Percentiles rank a stretch among this genome's conserved stretches.
Evolutionary conservation across 129 eudicot species (phyloP).

Genomic region (Lactuca sativa): DNA sequence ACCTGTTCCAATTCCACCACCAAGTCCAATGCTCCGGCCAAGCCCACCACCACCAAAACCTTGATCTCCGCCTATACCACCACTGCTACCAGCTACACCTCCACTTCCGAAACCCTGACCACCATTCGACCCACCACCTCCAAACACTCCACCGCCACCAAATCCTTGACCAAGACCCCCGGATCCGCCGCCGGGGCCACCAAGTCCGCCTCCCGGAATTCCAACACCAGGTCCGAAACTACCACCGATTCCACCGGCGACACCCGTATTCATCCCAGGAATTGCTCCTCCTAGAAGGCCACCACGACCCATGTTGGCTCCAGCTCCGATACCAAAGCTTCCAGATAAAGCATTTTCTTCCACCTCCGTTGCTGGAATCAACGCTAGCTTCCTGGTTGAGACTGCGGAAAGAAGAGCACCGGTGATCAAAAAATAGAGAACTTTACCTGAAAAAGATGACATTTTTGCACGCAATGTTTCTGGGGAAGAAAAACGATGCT

Average conservation of each 20-base stretch:
- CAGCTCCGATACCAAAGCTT: constrained; percentile 35
- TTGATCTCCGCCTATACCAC: constrained; percentile 23
- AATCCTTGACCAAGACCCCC: constrained; percentile 39
- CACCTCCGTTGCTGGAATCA: constrained; percentile 5
- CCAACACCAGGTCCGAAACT: constrained; percentile 43
- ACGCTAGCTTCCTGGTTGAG: constrained; percentile 31
- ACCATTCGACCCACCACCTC: constrained; percentile 30
- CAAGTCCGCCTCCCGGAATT: constrained; percentile 23
- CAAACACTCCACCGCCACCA: constrained; percentile 35
- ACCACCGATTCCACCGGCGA: constrained; percentile 42
- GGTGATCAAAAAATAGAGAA: constrained; percentile 35
- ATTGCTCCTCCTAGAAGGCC: constrained; percentile 40
- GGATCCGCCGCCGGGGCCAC: constrained; percentile 20
- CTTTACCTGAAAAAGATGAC: constrained; percentile 16
- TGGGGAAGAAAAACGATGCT: constrained; percentile 27
- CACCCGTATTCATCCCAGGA: constrained; percentile 34
- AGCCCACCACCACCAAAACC: constrained; percentile 36
- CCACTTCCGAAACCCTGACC: constrained; percentile 36
- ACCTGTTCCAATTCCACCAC: constrained; percentile 30
- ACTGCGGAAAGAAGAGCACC: constrained; percentile 33
- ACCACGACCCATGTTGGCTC: constrained; percentile 34
- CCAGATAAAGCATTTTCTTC: constrained; percentile 37
- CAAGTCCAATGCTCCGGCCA: constrained; percentile 32
- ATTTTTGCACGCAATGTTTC: constrained; percentile 24
- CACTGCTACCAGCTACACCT: constrained; percentile 15